Conservation (phyloP, 805 yeast species). For the Kregervanrija delftensis region DNA sequence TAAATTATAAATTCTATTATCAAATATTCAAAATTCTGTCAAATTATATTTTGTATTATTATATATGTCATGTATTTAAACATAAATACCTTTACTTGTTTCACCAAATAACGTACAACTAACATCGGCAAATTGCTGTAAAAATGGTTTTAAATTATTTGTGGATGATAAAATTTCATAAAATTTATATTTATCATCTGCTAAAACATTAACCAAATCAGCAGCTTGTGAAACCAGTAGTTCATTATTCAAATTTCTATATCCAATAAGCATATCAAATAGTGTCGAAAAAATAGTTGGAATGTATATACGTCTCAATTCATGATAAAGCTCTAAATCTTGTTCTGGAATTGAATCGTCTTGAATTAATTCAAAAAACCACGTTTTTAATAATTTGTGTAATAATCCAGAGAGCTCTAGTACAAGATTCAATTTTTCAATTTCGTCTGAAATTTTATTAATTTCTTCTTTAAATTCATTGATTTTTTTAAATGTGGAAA, state of each 20-base stretch:
- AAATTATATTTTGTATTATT: too few relatives aligned
- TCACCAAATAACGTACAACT: slow-evolving; percentile 29
- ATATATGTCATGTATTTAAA: slow-evolving; percentile 4
- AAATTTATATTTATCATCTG: slow-evolving; percentile 57
- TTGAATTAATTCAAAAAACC: slow-evolving; percentile 30
- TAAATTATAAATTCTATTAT: neutral
- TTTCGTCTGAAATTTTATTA: slow-evolving; percentile 16
- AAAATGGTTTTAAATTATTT: slow-evolving; percentile 31
- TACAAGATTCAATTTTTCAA: slow-evolving; percentile 10
- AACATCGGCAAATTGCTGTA: slow-evolving; percentile 53
- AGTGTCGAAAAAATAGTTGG: slow-evolving; percentile 68
- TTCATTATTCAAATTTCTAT: slow-evolving; percentile 30
- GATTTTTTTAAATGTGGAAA: slow-evolving; percentile 15
- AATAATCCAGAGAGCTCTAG: slow-evolving; percentile 11
- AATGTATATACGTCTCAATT: slow-evolving; percentile 59
- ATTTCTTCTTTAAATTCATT: slow-evolving; percentile 10
- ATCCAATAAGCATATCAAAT: slow-evolving; percentile 46
- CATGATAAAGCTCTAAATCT: slow-evolving; percentile 38
- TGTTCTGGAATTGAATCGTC: slow-evolving; percentile 11
- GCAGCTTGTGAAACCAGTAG: slow-evolving; percentile 49
- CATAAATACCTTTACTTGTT: slow-evolving; percentile 35
- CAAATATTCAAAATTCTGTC: too few relatives aligned
- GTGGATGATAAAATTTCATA: slow-evolving; percentile 58
- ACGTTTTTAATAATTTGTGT: slow-evolving; percentile 13
- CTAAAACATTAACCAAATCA: slow-evolving; percentile 53